Percentiles rank a stretch among this genome's conserved stretches.
Evolutionary conservation across 306 rosid species (phyloP).

Genomic region (Pyrus bretschneideri): DNA sequence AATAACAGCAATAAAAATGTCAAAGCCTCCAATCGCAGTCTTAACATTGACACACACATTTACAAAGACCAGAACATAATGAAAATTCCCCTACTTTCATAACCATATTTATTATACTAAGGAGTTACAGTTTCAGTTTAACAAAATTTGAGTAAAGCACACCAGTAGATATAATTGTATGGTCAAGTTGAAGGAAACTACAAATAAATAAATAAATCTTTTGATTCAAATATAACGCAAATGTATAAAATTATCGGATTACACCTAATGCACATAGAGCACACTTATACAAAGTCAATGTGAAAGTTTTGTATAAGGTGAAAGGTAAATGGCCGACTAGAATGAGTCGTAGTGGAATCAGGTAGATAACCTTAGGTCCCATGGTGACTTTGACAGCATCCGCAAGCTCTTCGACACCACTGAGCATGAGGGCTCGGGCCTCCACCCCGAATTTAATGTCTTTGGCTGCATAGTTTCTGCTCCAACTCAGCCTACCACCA

Average conservation of each 20-base stretch:
- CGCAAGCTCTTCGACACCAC: constrained; percentile 90
- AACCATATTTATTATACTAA: neutral
- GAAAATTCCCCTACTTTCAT: neutral
- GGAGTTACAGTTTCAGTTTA: neutral
- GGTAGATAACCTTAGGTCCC: constrained; percentile 82
- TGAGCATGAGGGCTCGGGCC: constrained; percentile 91
- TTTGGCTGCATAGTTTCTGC: constrained; percentile 82
- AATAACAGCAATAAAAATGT: neutral
- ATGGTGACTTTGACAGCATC: constrained; percentile 94
- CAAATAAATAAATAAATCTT: neutral
- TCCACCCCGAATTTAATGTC: constrained; percentile 90
- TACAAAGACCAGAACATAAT: neutral
- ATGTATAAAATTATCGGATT: neutral
- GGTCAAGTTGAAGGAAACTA: neutral
- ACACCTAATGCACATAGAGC: neutral
- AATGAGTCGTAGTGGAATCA: neutral
- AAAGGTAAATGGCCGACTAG: neutral
- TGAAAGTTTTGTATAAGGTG: neutral
- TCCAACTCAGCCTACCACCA: constrained; percentile 63
- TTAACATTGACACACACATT: neutral
- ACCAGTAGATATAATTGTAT: neutral
- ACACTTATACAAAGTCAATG: neutral
- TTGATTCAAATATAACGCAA: neutral
- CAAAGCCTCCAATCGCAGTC: neutral
- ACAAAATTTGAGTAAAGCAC: neutral